A percentile compares a stretch with the other conserved stretches of the same genome.
phyloP scores from a whole-genome alignment of 2,329 filamentous ascomycete species.

The Thermomyces lanuginosus region DNA sequence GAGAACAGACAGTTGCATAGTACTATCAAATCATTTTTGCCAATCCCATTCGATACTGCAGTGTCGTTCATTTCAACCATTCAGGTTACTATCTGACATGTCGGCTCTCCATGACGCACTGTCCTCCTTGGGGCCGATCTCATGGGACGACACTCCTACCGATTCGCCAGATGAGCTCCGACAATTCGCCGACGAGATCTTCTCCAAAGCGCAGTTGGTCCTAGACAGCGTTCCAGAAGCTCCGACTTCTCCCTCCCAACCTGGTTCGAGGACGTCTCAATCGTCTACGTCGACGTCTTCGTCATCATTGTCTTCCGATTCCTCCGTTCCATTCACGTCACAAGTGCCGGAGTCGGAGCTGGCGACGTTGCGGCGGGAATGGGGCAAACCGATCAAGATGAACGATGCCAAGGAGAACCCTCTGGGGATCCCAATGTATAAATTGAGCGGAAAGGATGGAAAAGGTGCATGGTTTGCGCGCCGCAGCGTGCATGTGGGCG shows the following conservation, averaged over 20 bases:
- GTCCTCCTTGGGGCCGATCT: constrained; percentile 38
- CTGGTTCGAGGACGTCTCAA: constrained; percentile 6
- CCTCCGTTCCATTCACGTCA: neutral
- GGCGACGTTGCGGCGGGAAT: constrained; percentile 54
- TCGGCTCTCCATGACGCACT: constrained; percentile 43
- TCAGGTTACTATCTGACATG: constrained; percentile 35
- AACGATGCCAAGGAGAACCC: constrained; percentile 57
- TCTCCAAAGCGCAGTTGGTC: constrained; percentile 52
- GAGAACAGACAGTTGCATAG: too few species aligned
- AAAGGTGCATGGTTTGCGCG: constrained; percentile 82
- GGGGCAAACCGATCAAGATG: constrained; percentile 56
- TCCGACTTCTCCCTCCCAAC: constrained; percentile 18
- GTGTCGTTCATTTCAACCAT: too few species aligned
- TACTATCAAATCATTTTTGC: too few species aligned
- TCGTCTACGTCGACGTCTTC: too few species aligned
- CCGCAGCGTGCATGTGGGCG: constrained; percentile 61
- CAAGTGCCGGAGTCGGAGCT: constrained; percentile 32
- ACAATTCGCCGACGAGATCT: constrained; percentile 42
- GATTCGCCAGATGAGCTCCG: constrained; percentile 33
- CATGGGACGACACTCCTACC: constrained; percentile 35
- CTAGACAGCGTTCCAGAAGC: constrained; percentile 57
- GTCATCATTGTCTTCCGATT: too few species aligned
- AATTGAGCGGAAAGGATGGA: constrained; percentile 61
- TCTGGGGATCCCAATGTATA: constrained; percentile 60
- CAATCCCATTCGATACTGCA: too few species aligned